Evolutionary conservation across 164 flowering plant species (phyloP).

Genomic region (Liquidambar formosana): DNA sequence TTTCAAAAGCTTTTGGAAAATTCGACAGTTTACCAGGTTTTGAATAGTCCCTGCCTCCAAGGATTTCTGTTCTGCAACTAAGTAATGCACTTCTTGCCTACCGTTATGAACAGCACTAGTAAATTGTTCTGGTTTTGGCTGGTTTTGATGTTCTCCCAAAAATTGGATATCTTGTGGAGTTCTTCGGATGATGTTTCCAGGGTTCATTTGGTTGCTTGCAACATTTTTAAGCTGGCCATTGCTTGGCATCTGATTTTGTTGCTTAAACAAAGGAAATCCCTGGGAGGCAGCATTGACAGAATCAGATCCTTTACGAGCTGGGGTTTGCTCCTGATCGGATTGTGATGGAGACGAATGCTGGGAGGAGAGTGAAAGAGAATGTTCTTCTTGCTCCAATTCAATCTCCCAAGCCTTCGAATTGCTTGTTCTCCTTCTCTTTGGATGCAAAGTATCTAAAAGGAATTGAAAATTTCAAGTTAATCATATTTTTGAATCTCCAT

Average conservation of each 20-base stretch:
- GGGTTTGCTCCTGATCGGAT: constrained; percentile 83
- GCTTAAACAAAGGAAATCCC: constrained; percentile 37
- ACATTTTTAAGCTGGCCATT: constrained; percentile 17
- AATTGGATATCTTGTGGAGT: constrained; percentile 29
- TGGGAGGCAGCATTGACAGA: constrained; percentile 23
- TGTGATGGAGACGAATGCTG: constrained; percentile 83
- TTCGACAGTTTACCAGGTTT: constrained; percentile 41
- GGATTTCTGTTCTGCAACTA: constrained; percentile 23
- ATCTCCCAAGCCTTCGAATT: constrained; percentile 42
- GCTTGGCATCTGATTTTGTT: constrained; percentile 22
- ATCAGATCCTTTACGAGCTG: constrained; percentile 22
- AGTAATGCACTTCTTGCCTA: constrained; percentile 25
- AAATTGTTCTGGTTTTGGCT: constrained; percentile 32
- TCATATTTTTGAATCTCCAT: background rate
- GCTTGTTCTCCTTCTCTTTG: constrained; percentile 56
- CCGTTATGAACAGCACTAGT: constrained; percentile 19
- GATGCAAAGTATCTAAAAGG: constrained; percentile 45
- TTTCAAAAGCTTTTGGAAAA: background rate
- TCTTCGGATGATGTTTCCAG: constrained; percentile 14
- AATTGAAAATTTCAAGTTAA: background rate
- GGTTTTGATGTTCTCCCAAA: constrained; percentile 29
- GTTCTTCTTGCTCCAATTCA: constrained; percentile 79
- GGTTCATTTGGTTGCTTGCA: constrained; percentile 16
- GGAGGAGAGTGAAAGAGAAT: constrained; percentile 74
- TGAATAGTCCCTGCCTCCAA: constrained; percentile 28